Base-by-base conservation (phyloP, 352 stramenopile genomes). In the Phytophthora vignae region DNA sequence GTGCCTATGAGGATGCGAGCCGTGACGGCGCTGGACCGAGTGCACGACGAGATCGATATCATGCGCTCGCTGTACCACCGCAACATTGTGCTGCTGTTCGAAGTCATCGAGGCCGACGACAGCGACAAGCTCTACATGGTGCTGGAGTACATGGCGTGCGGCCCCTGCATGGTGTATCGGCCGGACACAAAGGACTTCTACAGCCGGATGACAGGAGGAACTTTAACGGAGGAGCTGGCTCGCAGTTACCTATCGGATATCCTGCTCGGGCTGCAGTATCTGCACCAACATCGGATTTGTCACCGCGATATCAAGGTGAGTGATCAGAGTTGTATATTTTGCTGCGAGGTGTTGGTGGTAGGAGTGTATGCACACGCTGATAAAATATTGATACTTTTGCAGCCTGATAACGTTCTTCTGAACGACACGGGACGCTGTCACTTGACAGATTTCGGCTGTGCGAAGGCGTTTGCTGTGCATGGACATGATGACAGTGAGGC, bases 71-170 rank as follows among this genome's bases (percentile, higher is more conserved):
- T 98, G 25, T 97, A 96, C 53, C 92, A 98, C 76, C 90, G 91
- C 53, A 98, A 97, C 63, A 81, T 98, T 52, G 91, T 96, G 59
- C 71, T 97, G 63, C 81, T 98, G 21, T 97, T 97, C 59, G 92
- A 98, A 74, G 92, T 97, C 58, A 93, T 98, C 25, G 90, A 97
- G 64, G 82, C 83, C 50, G 83, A 92, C 4, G 57, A 71, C 6
- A 84, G 74, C 60, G 88, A 97, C 81, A 94, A 95, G 53, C 80
- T 95, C 64, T 96, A 93, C 70, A 67, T 97, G 64, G 85, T 97
- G 53, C 73, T 96, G 55, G 91, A 98, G 82, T 83, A 94, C 82
- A 96, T 98, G 89, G 64, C 77, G 19, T 67, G 69, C 21, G 92
- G 92, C 0, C 82, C 85, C 10, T 97, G 91, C 56, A 97, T 98